Evolutionary conservation across 345 rosid genomes (phyloP).

Genomic region (rapeseed (Brassica napus)): DNA sequence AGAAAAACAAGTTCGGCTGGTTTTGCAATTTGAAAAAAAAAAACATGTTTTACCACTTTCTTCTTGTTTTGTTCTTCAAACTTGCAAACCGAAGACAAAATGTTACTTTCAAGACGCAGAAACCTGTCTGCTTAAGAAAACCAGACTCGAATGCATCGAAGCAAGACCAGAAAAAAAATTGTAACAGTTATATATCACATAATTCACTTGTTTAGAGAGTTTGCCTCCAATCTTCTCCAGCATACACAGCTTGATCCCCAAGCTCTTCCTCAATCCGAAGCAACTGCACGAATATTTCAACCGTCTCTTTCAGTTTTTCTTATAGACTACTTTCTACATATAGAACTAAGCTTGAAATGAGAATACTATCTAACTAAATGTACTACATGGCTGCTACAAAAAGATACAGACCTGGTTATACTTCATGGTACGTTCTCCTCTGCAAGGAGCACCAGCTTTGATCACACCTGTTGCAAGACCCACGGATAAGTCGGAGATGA

Average conservation of each 20-base stretch:
- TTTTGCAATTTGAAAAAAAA: neutral
- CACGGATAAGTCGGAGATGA: slow-evolving; percentile 87
- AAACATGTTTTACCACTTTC: neutral
- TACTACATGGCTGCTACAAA: neutral
- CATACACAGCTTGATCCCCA: slow-evolving; percentile 69
- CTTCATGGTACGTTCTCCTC: slow-evolving; percentile 91
- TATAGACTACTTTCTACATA: neutral
- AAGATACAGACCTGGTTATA: slow-evolving; percentile 77
- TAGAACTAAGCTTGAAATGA: neutral
- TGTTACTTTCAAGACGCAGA: slow-evolving; percentile 8
- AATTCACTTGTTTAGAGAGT: slow-evolving; percentile 29
- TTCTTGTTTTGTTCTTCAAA: neutral
- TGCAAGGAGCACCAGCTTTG: slow-evolving; percentile 97
- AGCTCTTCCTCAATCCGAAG: slow-evolving; percentile 93
- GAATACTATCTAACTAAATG: neutral
- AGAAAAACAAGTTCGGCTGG: neutral
- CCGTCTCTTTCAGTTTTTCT: neutral
- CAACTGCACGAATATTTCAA: slow-evolving; percentile 51
- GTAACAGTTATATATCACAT: slow-evolving; percentile 20
- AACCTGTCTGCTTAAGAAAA: neutral
- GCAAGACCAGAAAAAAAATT: neutral
- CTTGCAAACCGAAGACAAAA: neutral
- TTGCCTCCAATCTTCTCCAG: slow-evolving; percentile 76
- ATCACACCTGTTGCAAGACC: slow-evolving; percentile 84
- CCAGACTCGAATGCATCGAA: neutral